Evolutionary conservation across 179 eudicot genomes (phyloP).

Genomic region (Spinacia oleracea): DNA sequence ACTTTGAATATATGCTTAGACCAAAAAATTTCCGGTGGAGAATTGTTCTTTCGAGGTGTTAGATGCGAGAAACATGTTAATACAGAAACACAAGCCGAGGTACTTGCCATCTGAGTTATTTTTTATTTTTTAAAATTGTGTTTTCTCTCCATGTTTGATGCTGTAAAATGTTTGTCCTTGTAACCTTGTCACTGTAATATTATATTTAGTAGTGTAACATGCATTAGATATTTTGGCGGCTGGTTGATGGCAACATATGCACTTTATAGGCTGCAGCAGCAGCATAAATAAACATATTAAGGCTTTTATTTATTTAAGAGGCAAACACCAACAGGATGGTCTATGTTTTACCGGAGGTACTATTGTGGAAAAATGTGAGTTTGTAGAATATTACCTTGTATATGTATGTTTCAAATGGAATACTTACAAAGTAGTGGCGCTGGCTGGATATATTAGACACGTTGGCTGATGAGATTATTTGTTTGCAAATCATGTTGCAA

Average conservation of each 20-base stretch:
- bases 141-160: conserved; percentile 6
- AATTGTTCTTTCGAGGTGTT: conserved; percentile 86
- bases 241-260: not conserved
- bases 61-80: conserved; percentile 91
- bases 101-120: conserved; percentile 27
- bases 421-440: not conserved
- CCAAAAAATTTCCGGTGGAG: conserved; percentile 83
- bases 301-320: no score
- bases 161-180: conserved; percentile 9
- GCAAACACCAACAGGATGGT: not conserved
- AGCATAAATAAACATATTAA: not conserved
- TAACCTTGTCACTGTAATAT: not conserved
- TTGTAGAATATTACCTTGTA: not conserved
- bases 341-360: not conserved
- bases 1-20: conserved; percentile 91
- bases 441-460: not conserved
- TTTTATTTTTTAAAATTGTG: not conserved
- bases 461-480: not conserved
- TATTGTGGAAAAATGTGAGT: not conserved
- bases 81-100: conserved; percentile 76
- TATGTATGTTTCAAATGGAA: not conserved
- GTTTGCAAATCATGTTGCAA: not conserved
- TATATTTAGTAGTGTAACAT: not conserved
- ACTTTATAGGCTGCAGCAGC: not conserved
- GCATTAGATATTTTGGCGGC: not conserved